Conservation (phyloP, 148 eudicot species). For the Hydrangea macrophylla region DNA sequence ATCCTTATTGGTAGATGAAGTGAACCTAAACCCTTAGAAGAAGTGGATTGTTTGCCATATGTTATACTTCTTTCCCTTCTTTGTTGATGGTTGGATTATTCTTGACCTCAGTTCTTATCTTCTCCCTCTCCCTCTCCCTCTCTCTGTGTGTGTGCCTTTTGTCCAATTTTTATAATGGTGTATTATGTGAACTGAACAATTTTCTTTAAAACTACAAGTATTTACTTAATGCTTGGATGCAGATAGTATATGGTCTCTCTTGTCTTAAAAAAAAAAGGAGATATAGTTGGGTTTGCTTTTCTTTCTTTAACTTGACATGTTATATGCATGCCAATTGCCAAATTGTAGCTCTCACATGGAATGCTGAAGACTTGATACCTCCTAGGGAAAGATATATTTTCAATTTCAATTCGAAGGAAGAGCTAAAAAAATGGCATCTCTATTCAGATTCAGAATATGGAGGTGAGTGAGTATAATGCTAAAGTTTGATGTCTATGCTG, state of each 20-base stretch:
- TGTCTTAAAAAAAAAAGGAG: background rate
- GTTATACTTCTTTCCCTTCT: background rate
- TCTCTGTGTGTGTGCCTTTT: no score
- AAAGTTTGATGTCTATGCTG: constrained; percentile 10
- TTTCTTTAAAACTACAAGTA: no score
- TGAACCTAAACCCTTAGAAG: no score
- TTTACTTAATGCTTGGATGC: no score
- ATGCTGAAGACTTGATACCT: constrained; percentile 79
- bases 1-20: constrained; percentile 1
- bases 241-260: background rate
- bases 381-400: constrained; percentile 72
- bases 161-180: background rate
- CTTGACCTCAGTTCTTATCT: constrained; percentile 2
- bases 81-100: background rate
- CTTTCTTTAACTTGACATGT: background rate
- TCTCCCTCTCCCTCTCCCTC: background rate
- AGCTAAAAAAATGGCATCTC: constrained; percentile 87
- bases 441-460: constrained; percentile 98
- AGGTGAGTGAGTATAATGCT: constrained; percentile 46
- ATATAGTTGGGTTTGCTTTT: background rate
- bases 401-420: constrained; percentile 77
- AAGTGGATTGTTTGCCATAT: background rate
- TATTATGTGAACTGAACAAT: background rate
- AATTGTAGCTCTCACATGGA: constrained; percentile 85
- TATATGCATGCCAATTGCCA: constrained; percentile 2